A percentile compares a stretch with the other conserved stretches of the same genome.
Evolutionary conservation across 257 asterid species (phyloP).

Genomic region (Lavandula angustifolia): DNA sequence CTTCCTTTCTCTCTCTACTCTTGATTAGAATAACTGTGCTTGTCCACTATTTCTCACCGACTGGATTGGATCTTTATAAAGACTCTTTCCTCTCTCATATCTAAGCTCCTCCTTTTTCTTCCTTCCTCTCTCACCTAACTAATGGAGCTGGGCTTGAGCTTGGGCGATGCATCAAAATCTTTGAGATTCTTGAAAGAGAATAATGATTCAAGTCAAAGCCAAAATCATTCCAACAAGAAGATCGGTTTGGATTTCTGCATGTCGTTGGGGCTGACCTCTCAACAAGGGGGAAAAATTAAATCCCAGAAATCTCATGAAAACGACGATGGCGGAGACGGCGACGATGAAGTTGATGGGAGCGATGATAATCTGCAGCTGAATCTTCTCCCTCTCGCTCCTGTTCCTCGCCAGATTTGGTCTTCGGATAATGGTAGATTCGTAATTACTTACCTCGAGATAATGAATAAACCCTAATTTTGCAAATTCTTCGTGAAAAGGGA

Average conservation of each 20-base stretch:
- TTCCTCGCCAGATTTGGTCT: background rate
- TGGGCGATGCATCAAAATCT: slow-evolving; percentile 16
- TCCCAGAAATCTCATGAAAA: background rate
- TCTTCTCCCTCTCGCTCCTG: slow-evolving; percentile 1
- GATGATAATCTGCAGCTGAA: slow-evolving; percentile 5
- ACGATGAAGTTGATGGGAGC: background rate
- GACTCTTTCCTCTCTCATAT: slow-evolving; percentile 43
- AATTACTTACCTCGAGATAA: too few species aligned
- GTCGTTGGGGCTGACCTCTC: slow-evolving; percentile 2
- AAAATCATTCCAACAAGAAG: background rate
- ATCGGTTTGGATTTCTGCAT: slow-evolving; percentile 1
- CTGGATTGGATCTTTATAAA: slow-evolving; percentile 54
- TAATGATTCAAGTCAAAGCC: background rate
- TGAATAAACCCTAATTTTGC: too few species aligned
- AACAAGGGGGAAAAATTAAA: background rate
- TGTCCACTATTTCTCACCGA: slow-evolving; percentile 32
- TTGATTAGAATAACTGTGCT: slow-evolving; percentile 21
- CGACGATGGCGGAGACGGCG: background rate
- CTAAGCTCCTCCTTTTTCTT: slow-evolving; percentile 21
- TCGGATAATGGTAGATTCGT: slow-evolving; percentile 4
- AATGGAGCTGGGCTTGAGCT: slow-evolving; percentile 23
- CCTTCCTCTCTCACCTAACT: background rate
- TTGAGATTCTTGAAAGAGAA: background rate
- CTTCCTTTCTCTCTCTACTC: background rate
- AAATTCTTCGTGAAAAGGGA: background rate